These are phyloP conservation scores for Blepharisma japonicum DNA, from an alignment of 73 alveolate species.

Conservation along the genomic window DNA sequence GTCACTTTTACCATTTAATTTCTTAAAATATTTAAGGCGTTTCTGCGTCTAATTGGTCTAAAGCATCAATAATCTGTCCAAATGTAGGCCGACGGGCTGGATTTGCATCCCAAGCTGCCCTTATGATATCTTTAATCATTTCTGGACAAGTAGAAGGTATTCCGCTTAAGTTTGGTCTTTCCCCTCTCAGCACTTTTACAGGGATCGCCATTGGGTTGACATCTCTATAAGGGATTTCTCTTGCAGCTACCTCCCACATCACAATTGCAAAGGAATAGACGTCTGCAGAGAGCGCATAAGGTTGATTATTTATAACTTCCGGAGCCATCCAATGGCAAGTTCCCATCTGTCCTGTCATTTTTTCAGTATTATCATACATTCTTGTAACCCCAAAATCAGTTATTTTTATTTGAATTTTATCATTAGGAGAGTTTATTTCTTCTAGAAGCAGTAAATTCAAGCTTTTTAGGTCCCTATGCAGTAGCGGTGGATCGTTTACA, in stretches of 20 bases:
- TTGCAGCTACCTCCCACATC: constrained; percentile 84
- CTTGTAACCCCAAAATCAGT: constrained; percentile 95
- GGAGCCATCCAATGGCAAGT: constrained; percentile 99
- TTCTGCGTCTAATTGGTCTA: constrained; percentile 36
- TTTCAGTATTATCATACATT: constrained; percentile 49
- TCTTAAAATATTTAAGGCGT: too few species aligned
- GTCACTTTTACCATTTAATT: too few species aligned
- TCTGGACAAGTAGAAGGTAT: constrained; percentile 76
- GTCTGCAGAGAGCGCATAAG: constrained; percentile 93
- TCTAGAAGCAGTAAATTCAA: constrained; percentile 78
- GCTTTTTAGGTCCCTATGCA: constrained; percentile 95
- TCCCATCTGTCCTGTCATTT: constrained; percentile 75
- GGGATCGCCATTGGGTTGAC: constrained; percentile 51
- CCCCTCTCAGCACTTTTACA: constrained; percentile 55
- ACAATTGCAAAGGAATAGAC: constrained; percentile 96
- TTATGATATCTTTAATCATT: constrained; percentile 57
- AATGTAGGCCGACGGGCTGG: constrained; percentile 81
- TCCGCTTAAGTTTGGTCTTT: constrained; percentile 70
- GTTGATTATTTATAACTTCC: constrained; percentile 80
- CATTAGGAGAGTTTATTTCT: constrained; percentile 57
- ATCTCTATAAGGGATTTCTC: constrained; percentile 88
- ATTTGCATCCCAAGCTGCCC: constrained; percentile 80
- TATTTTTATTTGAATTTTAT: constrained; percentile 73
- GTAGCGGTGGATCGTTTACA: constrained; percentile 74
- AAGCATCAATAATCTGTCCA: constrained; percentile 54